Percentiles rank a stretch among this genome's conserved stretches.
Conservation (phyloP, 1,284 basidiomycete species). For the Cryptococcus sp. region DNA sequence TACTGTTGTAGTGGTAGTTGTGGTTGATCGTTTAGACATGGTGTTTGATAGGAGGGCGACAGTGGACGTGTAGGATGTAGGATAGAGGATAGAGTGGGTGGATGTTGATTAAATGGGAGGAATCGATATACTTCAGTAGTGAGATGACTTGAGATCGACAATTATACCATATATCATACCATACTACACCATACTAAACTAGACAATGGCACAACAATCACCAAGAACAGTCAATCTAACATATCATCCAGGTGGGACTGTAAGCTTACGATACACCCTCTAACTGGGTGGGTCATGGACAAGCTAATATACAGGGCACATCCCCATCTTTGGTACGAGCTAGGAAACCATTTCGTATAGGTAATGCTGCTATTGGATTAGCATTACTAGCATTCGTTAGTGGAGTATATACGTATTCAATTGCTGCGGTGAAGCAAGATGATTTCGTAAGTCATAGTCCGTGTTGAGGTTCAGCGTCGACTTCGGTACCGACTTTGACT, state of each 20-base stretch:
- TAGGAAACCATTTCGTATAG: constrained; percentile 71
- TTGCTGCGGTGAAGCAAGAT: constrained; percentile 88
- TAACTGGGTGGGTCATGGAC: neutral
- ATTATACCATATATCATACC: neutral
- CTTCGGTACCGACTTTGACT: neutral
- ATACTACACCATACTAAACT: neutral
- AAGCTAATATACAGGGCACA: constrained; percentile 57
- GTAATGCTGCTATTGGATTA: constrained; percentile 74
- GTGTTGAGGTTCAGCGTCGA: neutral
- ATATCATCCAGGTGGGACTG: constrained; percentile 23
- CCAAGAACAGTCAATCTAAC: constrained; percentile 12
- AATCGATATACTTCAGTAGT: neutral
- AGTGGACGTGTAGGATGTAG: neutral
- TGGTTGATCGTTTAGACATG: neutral
- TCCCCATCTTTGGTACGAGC: constrained; percentile 83
- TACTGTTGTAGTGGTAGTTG: neutral
- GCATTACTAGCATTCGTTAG: constrained; percentile 68
- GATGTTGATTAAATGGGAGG: neutral
- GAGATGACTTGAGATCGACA: neutral
- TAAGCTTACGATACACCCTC: constrained; percentile 7
- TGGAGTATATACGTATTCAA: constrained; percentile 89
- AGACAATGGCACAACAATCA: constrained; percentile 4
- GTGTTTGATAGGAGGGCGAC: neutral
- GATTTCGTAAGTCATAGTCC: constrained; percentile 58
- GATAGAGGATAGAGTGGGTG: neutral